A percentile compares a stretch with the other conserved stretches of the same genome.
phyloP scores from a whole-genome alignment of 495 filamentous ascomycete species.

The Xylaria flabelliformis region DNA sequence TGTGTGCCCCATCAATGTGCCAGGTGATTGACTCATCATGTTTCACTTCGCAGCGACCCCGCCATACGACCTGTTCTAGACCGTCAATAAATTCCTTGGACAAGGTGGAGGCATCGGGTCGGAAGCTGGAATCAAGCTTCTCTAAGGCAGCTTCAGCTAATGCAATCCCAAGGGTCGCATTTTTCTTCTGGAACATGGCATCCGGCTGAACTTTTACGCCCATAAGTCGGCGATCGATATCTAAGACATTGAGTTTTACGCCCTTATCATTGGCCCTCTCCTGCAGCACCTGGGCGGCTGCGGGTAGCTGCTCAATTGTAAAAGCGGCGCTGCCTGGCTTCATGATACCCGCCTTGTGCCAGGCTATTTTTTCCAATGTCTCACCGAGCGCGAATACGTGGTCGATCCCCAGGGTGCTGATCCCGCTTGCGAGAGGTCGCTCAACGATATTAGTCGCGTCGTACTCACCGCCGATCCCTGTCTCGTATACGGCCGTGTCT shows the following conservation, averaged over 20 bases:
- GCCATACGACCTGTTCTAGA: conserved; percentile 74
- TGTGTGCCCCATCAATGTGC: conserved; percentile 94
- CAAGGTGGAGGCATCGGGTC: conserved; percentile 45
- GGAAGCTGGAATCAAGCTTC: conserved; percentile 49
- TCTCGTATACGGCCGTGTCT: conserved; percentile 86
- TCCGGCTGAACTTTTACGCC: conserved; percentile 75
- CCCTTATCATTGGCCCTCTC: conserved; percentile 73
- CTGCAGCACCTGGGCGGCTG: conserved; percentile 71
- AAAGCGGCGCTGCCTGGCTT: conserved; percentile 75
- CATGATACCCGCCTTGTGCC: conserved; percentile 96
- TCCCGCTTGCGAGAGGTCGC: conserved; percentile 72
- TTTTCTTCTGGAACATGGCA: conserved; percentile 83
- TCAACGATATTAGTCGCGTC: conserved; percentile 92
- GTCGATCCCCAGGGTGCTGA: conserved; percentile 90
- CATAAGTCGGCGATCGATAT: conserved; percentile 66
- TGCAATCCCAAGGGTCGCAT: conserved; percentile 82
- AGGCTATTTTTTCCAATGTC: conserved; percentile 91
- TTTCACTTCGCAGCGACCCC: conserved; percentile 84
- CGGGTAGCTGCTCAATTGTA: conserved; percentile 71
- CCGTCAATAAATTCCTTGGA: conserved; percentile 74
- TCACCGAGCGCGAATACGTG: conserved; percentile 79
- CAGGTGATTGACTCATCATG: conserved; percentile 71
- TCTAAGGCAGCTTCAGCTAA: conserved; percentile 68
- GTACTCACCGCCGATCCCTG: conserved; percentile 91
- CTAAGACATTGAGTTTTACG: conserved; percentile 65